Evolutionary conservation across 306 rosid genomes (phyloP).

Genomic region (Gynostemma pentaphyllum): DNA sequence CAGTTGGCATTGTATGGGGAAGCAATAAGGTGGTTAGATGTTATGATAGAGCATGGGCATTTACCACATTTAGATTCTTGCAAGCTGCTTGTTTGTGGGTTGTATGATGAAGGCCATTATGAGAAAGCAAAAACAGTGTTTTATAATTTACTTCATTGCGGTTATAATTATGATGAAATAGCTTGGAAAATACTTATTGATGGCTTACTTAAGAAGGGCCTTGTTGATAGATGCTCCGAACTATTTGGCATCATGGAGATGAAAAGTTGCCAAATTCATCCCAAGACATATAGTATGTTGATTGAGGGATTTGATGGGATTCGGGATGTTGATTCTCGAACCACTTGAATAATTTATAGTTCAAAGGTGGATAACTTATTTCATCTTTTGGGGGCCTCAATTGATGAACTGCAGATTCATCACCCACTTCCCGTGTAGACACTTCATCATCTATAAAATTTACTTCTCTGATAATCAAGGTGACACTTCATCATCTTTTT

Average conservation of each 20-base stretch:
- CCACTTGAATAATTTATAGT: background rate
- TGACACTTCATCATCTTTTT: no score
- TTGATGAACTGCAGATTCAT: conserved; percentile 6
- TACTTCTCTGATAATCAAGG: conserved; percentile 4
- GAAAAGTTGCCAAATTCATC: conserved; percentile 56
- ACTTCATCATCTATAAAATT: background rate
- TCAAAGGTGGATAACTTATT: background rate
- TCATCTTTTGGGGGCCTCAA: background rate
- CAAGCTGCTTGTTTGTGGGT: conserved; percentile 59
- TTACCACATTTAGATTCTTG: conserved; percentile 56
- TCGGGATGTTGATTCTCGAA: conserved; percentile 9
- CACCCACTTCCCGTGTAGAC: conserved; percentile 10
- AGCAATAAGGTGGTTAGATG: conserved; percentile 44
- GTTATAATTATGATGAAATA: conserved; percentile 63
- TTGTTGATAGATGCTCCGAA: conserved; percentile 43
- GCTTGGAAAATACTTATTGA: conserved; percentile 81
- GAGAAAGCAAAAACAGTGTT: conserved; percentile 58
- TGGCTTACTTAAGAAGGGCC: conserved; percentile 58
- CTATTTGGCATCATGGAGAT: conserved; percentile 48
- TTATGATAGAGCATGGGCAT: conserved; percentile 46
- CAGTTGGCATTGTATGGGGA: conserved; percentile 40
- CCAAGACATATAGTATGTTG: conserved; percentile 59
- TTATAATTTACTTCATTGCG: conserved; percentile 31
- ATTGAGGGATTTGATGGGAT: conserved; percentile 34
- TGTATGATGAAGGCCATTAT: conserved; percentile 35